These are phyloP conservation scores for Ganoderma meredithae DNA, from an alignment of 1,284 basidiomycete genomes.

Conservation along the genomic window DNA sequence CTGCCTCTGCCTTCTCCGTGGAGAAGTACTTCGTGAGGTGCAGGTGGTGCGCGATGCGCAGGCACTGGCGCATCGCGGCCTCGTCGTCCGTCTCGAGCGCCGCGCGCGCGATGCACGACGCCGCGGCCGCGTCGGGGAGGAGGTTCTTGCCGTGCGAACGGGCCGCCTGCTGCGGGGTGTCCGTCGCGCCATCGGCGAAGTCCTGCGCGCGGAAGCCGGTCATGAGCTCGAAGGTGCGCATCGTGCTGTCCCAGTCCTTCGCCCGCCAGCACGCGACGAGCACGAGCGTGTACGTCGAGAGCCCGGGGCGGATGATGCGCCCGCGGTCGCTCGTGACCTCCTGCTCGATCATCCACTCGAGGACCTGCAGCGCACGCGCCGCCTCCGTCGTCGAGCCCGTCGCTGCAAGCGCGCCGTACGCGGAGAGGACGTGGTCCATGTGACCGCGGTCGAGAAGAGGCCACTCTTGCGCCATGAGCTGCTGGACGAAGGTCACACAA, in stretches of 20 bases:
- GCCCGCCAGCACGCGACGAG: conserved; percentile 65
- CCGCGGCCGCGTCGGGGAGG: conserved; percentile 49
- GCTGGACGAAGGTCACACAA: conserved; percentile 62
- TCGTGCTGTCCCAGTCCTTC: conserved; percentile 66
- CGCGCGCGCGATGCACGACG: conserved; percentile 61
- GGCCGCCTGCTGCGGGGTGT: conserved; percentile 14
- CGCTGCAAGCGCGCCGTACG: conserved; percentile 53
- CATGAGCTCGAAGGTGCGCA: conserved; percentile 68
- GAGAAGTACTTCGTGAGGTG: conserved; percentile 38
- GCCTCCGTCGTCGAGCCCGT: conserved; percentile 41
- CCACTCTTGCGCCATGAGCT: conserved; percentile 53
- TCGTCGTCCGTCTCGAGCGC: conserved; percentile 47
- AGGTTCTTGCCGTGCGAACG: conserved; percentile 48
- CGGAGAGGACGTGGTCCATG: conserved; percentile 63
- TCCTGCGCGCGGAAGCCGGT: conserved; percentile 64
- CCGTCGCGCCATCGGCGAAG: conserved; percentile 53
- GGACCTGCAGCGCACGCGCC: conserved; percentile 55
- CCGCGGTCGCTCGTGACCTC: conserved; percentile 42
- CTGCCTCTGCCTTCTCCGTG: conserved; percentile 1
- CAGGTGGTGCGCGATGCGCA: conserved; percentile 61
- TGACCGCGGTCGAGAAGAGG: conserved; percentile 57
- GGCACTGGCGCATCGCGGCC: conserved; percentile 59
- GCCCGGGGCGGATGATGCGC: conserved; percentile 52
- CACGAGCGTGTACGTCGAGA: conserved; percentile 60
- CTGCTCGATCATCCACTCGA: conserved; percentile 73